Percentiles rank a stretch among this genome's conserved stretches.
phyloP scores from a whole-genome alignment of 768 basidiomycete genomes.

The Galerina sulciceps region DNA sequence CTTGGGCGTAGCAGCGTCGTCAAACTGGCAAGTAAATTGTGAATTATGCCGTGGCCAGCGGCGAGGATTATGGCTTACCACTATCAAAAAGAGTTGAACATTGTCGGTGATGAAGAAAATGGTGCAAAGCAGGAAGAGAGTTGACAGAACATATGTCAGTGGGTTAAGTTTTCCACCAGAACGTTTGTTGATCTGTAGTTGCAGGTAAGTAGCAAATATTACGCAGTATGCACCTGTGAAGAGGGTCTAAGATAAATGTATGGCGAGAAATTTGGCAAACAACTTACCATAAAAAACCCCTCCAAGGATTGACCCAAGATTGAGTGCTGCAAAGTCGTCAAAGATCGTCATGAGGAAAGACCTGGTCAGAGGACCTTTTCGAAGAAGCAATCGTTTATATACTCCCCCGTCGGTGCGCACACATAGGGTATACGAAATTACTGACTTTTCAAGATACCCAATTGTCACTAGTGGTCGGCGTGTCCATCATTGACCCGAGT shows the following conservation, averaged over 20 bases:
- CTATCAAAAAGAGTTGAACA: slow-evolving; percentile 1
- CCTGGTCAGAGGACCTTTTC: too few relatives aligned
- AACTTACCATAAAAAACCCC: not conserved
- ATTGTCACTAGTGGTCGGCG: too few relatives aligned
- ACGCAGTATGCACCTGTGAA: not conserved
- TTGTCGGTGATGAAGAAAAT: not conserved
- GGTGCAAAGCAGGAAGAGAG: slow-evolving; percentile 9
- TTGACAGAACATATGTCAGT: not conserved
- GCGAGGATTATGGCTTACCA: not conserved
- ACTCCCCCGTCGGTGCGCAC: too few relatives aligned
- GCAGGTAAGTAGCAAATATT: slow-evolving; percentile 1
- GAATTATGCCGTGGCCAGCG: not conserved
- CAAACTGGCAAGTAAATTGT: not conserved
- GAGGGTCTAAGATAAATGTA: too few relatives aligned
- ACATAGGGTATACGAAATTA: too few relatives aligned
- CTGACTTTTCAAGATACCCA: too few relatives aligned
- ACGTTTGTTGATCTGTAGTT: not conserved
- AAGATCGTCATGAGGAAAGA: not conserved
- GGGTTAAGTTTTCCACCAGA: not conserved
- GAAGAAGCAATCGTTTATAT: too few relatives aligned
- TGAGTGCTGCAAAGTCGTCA: not conserved
- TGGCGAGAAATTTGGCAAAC: not conserved
- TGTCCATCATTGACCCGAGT: too few relatives aligned
- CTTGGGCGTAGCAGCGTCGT: not conserved
- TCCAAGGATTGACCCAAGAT: not conserved